Conservation (phyloP, 768 basidiomycete genomes). For the Dacryopinax primogenitus region DNA sequence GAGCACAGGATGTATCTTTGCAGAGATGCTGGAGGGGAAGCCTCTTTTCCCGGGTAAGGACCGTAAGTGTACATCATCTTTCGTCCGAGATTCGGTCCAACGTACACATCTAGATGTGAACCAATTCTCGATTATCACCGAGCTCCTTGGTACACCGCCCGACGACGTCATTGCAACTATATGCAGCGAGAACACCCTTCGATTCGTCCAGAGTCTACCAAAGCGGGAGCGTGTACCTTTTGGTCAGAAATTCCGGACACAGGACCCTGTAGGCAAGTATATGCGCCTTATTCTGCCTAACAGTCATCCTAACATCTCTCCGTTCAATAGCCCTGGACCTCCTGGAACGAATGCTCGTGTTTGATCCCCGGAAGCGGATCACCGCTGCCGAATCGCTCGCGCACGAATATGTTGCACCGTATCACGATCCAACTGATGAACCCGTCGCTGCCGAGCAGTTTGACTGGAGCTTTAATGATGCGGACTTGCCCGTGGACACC, state of each 20-base stretch:
- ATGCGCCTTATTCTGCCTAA: not conserved
- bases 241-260: constrained; percentile 77
- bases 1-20: constrained; percentile 99
- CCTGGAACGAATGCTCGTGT: constrained; percentile 97
- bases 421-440: constrained; percentile 97
- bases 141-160: constrained; percentile 93
- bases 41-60: constrained; percentile 99
- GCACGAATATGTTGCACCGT: constrained; percentile 91
- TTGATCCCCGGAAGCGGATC: constrained; percentile 95
- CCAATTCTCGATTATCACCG: constrained; percentile 99
- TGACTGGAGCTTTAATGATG: constrained; percentile 99
- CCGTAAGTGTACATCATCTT: constrained; percentile 49
- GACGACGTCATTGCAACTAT: constrained; percentile 99
- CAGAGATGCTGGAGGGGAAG: constrained; percentile 98
- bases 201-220: constrained; percentile 95
- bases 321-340: constrained; percentile 65
- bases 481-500: constrained; percentile 92
- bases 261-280: constrained; percentile 67
- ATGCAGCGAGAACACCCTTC: constrained; percentile 92
- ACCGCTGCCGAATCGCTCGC: constrained; percentile 78
- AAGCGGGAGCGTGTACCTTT: constrained; percentile 95
- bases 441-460: constrained; percentile 87
- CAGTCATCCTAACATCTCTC: not conserved
- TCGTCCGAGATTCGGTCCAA: constrained; percentile 11
- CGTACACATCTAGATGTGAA: constrained; percentile 62